Percentiles rank a stretch among this genome's conserved stretches.
Evolutionary conservation across 2,329 filamentous ascomycete species (phyloP).

Genomic region (Coleophoma cylindrospora): DNA sequence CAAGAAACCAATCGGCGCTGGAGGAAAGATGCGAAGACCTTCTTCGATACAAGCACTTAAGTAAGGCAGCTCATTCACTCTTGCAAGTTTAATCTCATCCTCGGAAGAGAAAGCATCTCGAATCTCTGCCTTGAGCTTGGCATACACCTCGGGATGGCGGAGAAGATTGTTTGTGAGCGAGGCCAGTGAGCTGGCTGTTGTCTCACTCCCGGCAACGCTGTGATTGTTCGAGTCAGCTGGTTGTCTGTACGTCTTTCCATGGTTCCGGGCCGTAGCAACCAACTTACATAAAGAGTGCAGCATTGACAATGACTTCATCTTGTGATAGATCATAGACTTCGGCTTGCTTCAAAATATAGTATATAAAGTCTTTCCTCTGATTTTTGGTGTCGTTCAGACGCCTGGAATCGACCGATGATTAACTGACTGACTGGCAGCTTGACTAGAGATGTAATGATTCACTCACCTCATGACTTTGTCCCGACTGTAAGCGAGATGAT

Average conservation of each 20-base stretch:
- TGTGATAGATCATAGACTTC: constrained; percentile 14
- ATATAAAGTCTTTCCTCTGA: constrained; percentile 14
- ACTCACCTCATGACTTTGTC: not conserved
- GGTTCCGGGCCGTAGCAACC: no score
- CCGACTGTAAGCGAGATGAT: not conserved
- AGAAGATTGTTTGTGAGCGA: constrained; percentile 17
- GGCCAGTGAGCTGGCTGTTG: constrained; percentile 19
- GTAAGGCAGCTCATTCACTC: not conserved
- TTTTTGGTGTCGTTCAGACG: not conserved
- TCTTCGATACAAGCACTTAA: constrained; percentile 2
- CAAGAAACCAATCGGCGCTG: not conserved
- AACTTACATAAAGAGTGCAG: constrained; percentile 9
- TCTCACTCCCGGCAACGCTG: constrained; percentile 22
- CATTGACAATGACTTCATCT: constrained; percentile 19
- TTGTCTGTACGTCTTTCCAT: no score
- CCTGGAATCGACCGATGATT: not conserved
- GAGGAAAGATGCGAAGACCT: constrained; percentile 1
- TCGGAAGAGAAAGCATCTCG: not conserved
- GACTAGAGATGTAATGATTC: not conserved
- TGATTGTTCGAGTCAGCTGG: no score
- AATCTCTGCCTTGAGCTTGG: not conserved
- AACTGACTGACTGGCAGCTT: not conserved
- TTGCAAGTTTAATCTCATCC: constrained; percentile 3
- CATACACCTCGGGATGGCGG: not conserved
- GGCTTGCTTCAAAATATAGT: constrained; percentile 13